These are phyloP conservation scores for Oldenlandia corymbosa DNA, from an alignment of 257 asterid species.

Conservation along the genomic window DNA sequence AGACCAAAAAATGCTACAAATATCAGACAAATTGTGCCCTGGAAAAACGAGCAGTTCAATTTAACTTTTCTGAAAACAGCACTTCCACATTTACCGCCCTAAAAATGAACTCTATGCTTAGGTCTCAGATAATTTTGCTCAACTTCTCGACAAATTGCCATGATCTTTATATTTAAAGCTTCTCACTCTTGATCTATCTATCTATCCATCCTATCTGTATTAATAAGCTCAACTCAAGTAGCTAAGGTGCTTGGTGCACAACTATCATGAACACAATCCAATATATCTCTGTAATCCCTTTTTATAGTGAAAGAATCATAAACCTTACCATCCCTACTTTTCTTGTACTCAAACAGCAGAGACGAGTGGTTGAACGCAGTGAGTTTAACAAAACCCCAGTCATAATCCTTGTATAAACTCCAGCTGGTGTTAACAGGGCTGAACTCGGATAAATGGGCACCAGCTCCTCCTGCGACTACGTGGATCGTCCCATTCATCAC, in stretches of 20 bases:
- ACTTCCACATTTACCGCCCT: not conserved
- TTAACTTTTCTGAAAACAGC: too few relatives aligned
- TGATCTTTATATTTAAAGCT: too few relatives aligned
- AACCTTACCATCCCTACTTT: slow-evolving; percentile 70
- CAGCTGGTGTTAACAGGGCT: slow-evolving; percentile 45
- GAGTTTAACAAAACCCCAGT: slow-evolving; percentile 68
- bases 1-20: too few relatives aligned
- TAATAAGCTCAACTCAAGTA: slow-evolving; percentile 16
- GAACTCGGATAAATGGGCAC: slow-evolving; percentile 55
- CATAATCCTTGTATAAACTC: slow-evolving; percentile 72
- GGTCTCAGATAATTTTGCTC: not conserved
- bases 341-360: slow-evolving; percentile 72
- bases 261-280: slow-evolving; percentile 71
- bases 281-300: slow-evolving; percentile 75
- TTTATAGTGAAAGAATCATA: slow-evolving; percentile 75
- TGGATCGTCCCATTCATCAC: slow-evolving; percentile 71
- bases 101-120: not conserved
- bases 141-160: too few relatives aligned
- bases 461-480: slow-evolving; percentile 53
- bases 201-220: not conserved
- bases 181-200: too few relatives aligned
- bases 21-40: too few relatives aligned
- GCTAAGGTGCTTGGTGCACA: slow-evolving; percentile 64
- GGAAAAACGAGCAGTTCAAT: not conserved
- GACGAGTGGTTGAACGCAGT: slow-evolving; percentile 69